Evolutionary conservation across 2,329 filamentous ascomycete species (phyloP), one percentile per base, ranked within the genome.

Genomic region (Aspergillus nomiae): DNA sequence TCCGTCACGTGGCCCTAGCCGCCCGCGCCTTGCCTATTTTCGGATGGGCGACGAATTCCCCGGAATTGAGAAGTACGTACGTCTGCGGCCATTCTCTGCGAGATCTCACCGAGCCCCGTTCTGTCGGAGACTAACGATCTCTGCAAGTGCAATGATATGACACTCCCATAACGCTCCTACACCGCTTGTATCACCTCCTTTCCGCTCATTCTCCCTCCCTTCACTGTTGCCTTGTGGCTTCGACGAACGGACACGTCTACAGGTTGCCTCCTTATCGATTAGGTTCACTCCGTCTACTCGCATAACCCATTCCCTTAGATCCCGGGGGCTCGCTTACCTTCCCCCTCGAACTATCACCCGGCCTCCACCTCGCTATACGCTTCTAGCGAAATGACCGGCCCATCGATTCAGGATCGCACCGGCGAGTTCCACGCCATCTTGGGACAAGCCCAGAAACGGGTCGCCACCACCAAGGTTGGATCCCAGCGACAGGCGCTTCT

Each of bases 401-500:
- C 82, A 59, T 94, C 93, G 58, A 96, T 98, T 78, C 95, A 99
- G 84, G 95, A 99, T 83, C 92, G 95, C 75, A 99, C 95, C 62
- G 86, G 89, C 75, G 95, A 99, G 85, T 99, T 99, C 85, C 90
- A 90, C 77, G 91, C 93, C 67, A 96, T 98, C 73, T 87, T 98
- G 66, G 84, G 87, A 53, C 92, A 96, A 76, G 91, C 92, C 58
- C 92, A 96, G 80, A 91, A 90, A 74, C 87, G 89, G 67, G 89
- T 95, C 73, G 88, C 89, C 36, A 86, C 89, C 12, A 88, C 87
- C 64, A 97, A 96, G 81, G 84, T 90, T 58, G 88, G 91, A 71
- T 85, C 90, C 36, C 92, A 96, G 78, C 87, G 91, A 70, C 90
- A 93, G 76, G 92, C 91, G 48, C 87, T 97, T 57, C 84, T 97